These are phyloP conservation scores for Colletotrichum somersetense DNA, from an alignment of 2,329 filamentous ascomycete genomes.

Conservation along the genomic window DNA sequence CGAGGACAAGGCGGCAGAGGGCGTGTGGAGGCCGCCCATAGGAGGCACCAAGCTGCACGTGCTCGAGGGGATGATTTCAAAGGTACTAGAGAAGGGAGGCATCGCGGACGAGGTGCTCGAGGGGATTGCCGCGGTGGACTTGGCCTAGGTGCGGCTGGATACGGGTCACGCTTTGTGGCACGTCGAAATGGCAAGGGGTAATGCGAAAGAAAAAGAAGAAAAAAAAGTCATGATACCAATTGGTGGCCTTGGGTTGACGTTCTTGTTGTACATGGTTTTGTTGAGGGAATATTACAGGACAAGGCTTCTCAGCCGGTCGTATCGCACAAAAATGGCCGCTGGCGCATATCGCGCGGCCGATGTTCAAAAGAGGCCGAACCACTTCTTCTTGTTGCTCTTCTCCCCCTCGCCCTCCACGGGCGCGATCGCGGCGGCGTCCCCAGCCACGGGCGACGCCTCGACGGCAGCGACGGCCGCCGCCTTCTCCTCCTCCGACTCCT, in stretches of 20 bases:
- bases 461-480: constrained; percentile 51
- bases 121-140: constrained; percentile 81
- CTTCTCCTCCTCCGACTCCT: constrained; percentile 50
- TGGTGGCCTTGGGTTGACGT: constrained; percentile 24
- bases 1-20: constrained; percentile 71
- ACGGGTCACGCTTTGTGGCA: constrained; percentile 20
- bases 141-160: constrained; percentile 59
- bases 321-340: neutral
- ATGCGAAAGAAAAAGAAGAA: constrained; percentile 9
- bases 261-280: constrained; percentile 38
- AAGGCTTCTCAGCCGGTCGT: neutral
- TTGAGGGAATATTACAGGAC: constrained; percentile 35
- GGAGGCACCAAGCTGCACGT: constrained; percentile 84
- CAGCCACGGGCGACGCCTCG: constrained; percentile 35
- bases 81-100: constrained; percentile 81
- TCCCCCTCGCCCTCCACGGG: constrained; percentile 39
- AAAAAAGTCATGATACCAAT: constrained; percentile 39
- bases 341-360: constrained; percentile 28
- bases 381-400: constrained; percentile 73
- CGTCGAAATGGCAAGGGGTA: constrained; percentile 13
- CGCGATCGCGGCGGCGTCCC: constrained; percentile 7
- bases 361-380: constrained; percentile 82
- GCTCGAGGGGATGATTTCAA: constrained; percentile 80
- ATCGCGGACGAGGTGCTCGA: constrained; percentile 89
- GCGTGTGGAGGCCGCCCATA: constrained; percentile 87